Evolutionary conservation across 495 filamentous ascomycete species (phyloP), one percentile per base, ranked within the genome.

Genomic region (Lichenothelia convexa): DNA sequence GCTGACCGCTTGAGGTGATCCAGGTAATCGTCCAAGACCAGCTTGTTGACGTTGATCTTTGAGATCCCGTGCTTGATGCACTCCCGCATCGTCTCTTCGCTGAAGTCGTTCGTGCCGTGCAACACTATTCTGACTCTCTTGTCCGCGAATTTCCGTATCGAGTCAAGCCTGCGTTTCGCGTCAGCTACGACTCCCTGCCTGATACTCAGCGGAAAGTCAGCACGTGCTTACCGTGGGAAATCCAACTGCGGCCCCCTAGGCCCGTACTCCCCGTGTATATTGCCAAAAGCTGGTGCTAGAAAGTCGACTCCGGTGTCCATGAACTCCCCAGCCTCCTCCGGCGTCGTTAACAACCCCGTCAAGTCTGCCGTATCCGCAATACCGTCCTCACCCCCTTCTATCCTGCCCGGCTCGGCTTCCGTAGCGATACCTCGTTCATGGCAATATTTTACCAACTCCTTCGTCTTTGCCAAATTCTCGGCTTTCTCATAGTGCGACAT

Each of bases 101-200:
- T 31, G 29, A 47, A 47, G 17, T 27, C 45, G 22, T 47, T 47
- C n/a, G 45, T 47, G 9, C 45, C 45, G 52, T 89, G 81, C 51
- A 87, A 59, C 11, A 83, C 81, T 32, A 89, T 48, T 39, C 65
- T 51, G 15, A 84, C 78, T 34, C 61, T 49, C 30, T 67, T 62
- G 20, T 74, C 71, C 2, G 79, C 74, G 16, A 59, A 58, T 40
- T 69, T 54, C 39, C 72, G 65, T 49, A 89, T 80, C 8, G 53
- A 54, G 43, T 68, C 49, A 34, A 89, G 56, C 24, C 78, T 33
- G 31, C 8, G 17, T 11, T n/a, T n/a, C n/a, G n/a, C n/a, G n/a
- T n/a, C n/a, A n/a, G n/a, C n/a, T n/a, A n/a, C n/a, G n/a, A n/a
- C n/a, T n/a, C n/a, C n/a, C n/a, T n/a, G n/a, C n/a, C n/a, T n/a